Evolutionary conservation across 805 yeast genomes (phyloP), one percentile per base, ranked within the genome.

Genomic region (Nakazawaea laoshanensis): DNA sequence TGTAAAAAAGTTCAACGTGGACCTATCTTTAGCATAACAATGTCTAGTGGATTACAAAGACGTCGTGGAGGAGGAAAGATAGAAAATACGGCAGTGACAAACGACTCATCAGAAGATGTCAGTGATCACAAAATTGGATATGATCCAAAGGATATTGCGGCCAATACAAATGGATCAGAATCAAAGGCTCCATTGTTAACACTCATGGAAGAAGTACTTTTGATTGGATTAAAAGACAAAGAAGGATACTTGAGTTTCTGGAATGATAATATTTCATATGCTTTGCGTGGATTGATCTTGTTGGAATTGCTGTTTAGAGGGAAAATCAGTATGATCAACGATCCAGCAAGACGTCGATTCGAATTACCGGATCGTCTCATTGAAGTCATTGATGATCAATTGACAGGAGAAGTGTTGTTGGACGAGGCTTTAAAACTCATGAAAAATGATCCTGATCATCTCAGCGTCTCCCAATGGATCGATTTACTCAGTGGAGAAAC

Each of bases 211-310:
- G 98, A 92, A 58, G 96, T 92, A 5, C 63, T 92, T 43, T 67
- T 92, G 42, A 71, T 92, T 63, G 98, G 98, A 4, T 68, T 92
- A 43, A 88, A 89, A 51, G 97, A 92, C 58, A 82, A 83, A 47
- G 97, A 92, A 57, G 98, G 98, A 9, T 87, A 89, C 55, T 65
- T 92, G 28, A 86, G 96, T 19, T 92, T 92, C 59, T 92, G 98
- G 98, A 92, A 92, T 53, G 98, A 92, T 58, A 88, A 86, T 57
- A 88, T 92, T 35, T 86, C 96, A 16, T 92, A 92, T 60, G 95
- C 96, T 2, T 67, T 92, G 39, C 76, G 98, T 48, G 98, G 98
- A 9, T 82, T 96, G 53, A 89, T 92, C 39, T 50, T 92, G 34
- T 70, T 92, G 53, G 98, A 92, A 57, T 68, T 92, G 57, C 95